phyloP scores from a whole-genome alignment of 768 basidiomycete species.

The Kwoniella sp. region DNA sequence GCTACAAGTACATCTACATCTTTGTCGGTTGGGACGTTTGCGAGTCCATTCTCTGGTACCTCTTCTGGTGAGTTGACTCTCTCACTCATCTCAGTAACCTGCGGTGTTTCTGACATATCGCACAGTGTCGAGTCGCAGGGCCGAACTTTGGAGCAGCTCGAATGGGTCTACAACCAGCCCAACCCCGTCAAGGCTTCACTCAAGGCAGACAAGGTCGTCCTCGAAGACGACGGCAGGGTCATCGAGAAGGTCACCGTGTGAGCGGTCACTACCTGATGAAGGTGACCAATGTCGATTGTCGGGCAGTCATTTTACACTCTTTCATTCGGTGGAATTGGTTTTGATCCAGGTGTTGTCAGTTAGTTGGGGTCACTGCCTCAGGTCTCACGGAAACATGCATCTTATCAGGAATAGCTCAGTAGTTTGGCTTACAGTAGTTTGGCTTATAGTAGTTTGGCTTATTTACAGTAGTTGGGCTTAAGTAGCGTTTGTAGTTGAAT shows the following conservation, averaged over 20 bases:
- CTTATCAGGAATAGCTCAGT: too few relatives aligned
- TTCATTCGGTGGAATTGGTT: too few relatives aligned
- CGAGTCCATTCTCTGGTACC: slow-evolving; percentile 44
- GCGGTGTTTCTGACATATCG: background rate
- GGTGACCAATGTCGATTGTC: too few relatives aligned
- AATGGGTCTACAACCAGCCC: slow-evolving; percentile 54
- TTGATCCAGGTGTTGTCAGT: too few relatives aligned
- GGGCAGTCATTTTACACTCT: too few relatives aligned
- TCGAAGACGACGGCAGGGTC: slow-evolving; percentile 33
- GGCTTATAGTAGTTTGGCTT: too few relatives aligned
- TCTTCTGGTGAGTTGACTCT: slow-evolving; percentile 18
- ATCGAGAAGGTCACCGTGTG: slow-evolving; percentile 18
- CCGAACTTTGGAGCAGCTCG: slow-evolving; percentile 55
- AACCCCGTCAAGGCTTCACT: slow-evolving; percentile 54
- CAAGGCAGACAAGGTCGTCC: slow-evolving; percentile 45
- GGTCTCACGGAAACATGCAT: too few relatives aligned
- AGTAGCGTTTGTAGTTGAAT: too few relatives aligned
- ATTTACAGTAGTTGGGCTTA: too few relatives aligned
- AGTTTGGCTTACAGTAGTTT: too few relatives aligned
- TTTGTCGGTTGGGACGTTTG: slow-evolving; percentile 49
- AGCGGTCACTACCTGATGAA: background rate
- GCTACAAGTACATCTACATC: slow-evolving; percentile 34
- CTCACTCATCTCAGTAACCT: slow-evolving; percentile 20
- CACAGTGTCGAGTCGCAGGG: slow-evolving; percentile 52
- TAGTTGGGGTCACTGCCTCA: too few relatives aligned